A percentile compares a stretch with the other conserved stretches of the same genome.
Conservation (phyloP, 805 yeast species). For the Metschnikowia orientalis region DNA sequence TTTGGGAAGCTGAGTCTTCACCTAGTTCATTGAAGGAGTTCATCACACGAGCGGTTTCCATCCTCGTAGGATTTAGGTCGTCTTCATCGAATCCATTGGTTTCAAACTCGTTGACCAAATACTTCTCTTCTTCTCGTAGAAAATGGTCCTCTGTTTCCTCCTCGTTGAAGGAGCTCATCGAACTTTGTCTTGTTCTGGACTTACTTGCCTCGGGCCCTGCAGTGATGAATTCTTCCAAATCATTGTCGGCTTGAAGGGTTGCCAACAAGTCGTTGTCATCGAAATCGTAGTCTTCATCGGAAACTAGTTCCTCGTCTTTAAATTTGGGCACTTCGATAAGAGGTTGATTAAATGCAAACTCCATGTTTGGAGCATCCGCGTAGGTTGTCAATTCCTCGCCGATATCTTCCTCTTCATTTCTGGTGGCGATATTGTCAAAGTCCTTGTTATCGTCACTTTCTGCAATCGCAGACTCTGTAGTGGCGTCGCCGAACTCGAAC, state of each 20-base stretch:
- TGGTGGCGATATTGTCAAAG: conserved; percentile 11
- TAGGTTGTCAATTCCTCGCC: conserved; percentile 46
- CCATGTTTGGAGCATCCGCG: conserved; percentile 14
- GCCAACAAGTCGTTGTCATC: conserved; percentile 46
- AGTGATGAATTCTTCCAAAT: conserved; percentile 33
- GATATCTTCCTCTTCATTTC: conserved; percentile 50
- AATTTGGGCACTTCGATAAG: conserved; percentile 49
- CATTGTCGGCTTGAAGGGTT: conserved; percentile 45
- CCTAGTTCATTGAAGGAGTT: conserved; percentile 14
- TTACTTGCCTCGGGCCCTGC: conserved; percentile 5
- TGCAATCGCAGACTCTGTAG: conserved; percentile 8
- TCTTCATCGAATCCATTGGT: conserved; percentile 45
- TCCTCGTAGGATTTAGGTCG: conserved; percentile 30
- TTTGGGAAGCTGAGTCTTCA: conserved; percentile 18
- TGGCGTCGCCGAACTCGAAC: conserved; percentile 38
- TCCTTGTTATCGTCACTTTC: conserved; percentile 18
- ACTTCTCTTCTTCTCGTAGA: conserved; percentile 41
- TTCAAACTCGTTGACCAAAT: conserved; percentile 43
- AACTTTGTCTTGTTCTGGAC: conserved; percentile 23
- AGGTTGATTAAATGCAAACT: conserved; percentile 30
- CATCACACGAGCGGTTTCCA: conserved; percentile 15
- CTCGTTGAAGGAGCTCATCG: conserved; percentile 30
- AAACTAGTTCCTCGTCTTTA: conserved; percentile 43
- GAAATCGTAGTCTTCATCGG: conserved; percentile 65
- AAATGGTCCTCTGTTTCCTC: conserved; percentile 37